These are phyloP conservation scores for Trypanosoma brucei DNA, from an alignment of 208 protist species.

Conservation along the genomic window DNA sequence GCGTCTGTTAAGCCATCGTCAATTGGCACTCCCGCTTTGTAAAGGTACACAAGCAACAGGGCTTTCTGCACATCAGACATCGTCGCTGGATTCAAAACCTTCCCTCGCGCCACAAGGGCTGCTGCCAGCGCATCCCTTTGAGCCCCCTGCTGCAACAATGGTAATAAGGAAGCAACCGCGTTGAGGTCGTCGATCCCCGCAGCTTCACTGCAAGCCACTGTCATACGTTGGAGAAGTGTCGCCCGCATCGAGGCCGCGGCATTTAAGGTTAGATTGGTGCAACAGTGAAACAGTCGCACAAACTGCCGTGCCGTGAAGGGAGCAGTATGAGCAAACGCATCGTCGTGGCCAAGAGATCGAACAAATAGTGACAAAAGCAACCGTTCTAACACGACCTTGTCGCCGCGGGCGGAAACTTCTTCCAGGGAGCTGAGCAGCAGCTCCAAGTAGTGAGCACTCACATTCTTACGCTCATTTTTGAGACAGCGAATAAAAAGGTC, in stretches of 20 bases:
- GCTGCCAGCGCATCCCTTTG: conserved; percentile 26
- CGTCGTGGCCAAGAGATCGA: conserved; percentile 45
- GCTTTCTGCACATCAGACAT: conserved; percentile 44
- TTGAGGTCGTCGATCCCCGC: conserved; percentile 31
- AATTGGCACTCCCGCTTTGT: conserved; percentile 42
- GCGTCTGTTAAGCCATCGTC: conserved; percentile 32
- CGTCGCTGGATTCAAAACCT: conserved; percentile 10
- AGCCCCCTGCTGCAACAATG: conserved; percentile 15
- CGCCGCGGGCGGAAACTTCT: conserved; percentile 18
- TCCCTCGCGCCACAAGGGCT: conserved; percentile 19
- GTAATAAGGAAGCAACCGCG: conserved; percentile 41
- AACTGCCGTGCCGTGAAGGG: conserved; percentile 18
- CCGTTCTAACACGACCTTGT: conserved; percentile 35
- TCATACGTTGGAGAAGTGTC: conserved; percentile 35
- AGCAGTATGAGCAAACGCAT: conserved; percentile 26
- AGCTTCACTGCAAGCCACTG: conserved; percentile 14
- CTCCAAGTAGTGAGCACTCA: conserved; percentile 20
- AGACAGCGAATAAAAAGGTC: conserved; percentile 55
- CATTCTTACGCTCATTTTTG: conserved; percentile 18
- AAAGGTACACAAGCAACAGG: conserved; percentile 67
- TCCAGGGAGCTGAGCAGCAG: conserved; percentile 38
- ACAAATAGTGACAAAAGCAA: conserved; percentile 55
- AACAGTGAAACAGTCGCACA: conserved; percentile 18
- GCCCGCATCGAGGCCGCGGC: conserved; percentile 26
- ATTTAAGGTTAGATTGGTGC: conserved; percentile 8